Base-by-base conservation (phyloP, 495 filamentous ascomycete species). In the Penicillium psychrofluorescens region DNA sequence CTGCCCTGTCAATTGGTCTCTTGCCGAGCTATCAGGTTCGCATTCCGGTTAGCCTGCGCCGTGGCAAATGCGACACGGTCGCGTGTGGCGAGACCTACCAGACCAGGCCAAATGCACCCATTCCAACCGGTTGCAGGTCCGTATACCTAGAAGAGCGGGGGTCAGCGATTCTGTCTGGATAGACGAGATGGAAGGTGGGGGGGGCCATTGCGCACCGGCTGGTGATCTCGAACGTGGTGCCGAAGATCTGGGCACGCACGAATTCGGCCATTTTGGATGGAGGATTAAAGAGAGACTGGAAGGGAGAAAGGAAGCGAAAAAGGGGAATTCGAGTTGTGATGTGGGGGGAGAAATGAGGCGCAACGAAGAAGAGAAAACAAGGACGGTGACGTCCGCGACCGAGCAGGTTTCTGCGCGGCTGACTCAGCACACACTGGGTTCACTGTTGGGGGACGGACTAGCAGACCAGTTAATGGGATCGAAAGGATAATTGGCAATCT, bases 211-310 rank as follows among this genome's bases (percentile, higher is more conserved):
- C 71, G 55, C 79, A 95, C 90, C 92, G 84, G 75, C 91, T 96
- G 49, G 92, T 98, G 70, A 98, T 98, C 78, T 98, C 92, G 59
- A 98, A 98, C 50, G 92, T 96, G 40, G 94, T 97, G 65, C 92
- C 94, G 62, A 98, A 98, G 66, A 98, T 97, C 81, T 95, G 89
- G 59, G 92, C 90, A 65, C 92, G 86, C 56, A 97, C 89, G 72
- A 98, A 98, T 82, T 97, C 92, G 62, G 90, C 90, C 90, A 96
- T 95, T 41, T 50, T 56, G 53, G 29, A 35, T 38, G 16, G 16
- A 38, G 22, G 43, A 35, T 35, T 15, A 35, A 15, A 40, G 15
- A 15, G 32, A 32, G 40, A 42, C 44, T 39, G 30, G 29, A 29
- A 28, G 16, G 34, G 40, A 16, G 8, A 27, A 34, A 35, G 40